Evolutionary conservation across 352 stramenopile genomes (phyloP).

Genomic region (Phytophthora pini): DNA sequence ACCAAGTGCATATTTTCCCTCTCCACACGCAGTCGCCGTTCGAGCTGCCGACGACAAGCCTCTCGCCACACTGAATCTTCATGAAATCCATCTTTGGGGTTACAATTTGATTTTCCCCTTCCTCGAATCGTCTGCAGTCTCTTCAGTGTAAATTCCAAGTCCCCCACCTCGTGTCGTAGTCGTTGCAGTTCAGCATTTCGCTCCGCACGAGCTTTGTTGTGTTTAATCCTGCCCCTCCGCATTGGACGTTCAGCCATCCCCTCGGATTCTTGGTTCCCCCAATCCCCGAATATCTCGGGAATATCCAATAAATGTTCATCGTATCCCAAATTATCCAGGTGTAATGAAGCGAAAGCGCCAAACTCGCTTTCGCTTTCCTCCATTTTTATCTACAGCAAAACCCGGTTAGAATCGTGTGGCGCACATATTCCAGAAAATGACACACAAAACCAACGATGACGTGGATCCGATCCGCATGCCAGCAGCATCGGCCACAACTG

Average conservation of each 20-base stretch:
- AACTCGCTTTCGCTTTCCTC: not conserved
- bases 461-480: no score
- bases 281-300: not conserved
- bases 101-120: not conserved
- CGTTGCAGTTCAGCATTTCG: slow-evolving; percentile 25
- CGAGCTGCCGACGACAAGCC: slow-evolving; percentile 16
- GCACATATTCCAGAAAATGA: no score
- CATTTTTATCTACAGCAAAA: no score
- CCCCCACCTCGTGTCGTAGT: slow-evolving; percentile 24
- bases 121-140: slow-evolving; percentile 18
- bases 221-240: slow-evolving; percentile 9
- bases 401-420: no score
- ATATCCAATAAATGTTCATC: slow-evolving; percentile 3
- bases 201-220: slow-evolving; percentile 30
- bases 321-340: not conserved
- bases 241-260: not conserved
- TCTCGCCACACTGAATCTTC: slow-evolving; percentile 4
- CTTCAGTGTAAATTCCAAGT: slow-evolving; percentile 24
- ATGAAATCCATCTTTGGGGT: not conserved
- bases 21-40: slow-evolving; percentile 21
- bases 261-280: not conserved
- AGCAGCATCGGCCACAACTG: no score
- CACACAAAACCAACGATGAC: no score
- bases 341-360: not conserved
- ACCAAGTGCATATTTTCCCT: slow-evolving; percentile 36